phyloP scores from a whole-genome alignment of 2,329 filamentous ascomycete genomes.

The Immersiporthe knoxdaviesiana region DNA sequence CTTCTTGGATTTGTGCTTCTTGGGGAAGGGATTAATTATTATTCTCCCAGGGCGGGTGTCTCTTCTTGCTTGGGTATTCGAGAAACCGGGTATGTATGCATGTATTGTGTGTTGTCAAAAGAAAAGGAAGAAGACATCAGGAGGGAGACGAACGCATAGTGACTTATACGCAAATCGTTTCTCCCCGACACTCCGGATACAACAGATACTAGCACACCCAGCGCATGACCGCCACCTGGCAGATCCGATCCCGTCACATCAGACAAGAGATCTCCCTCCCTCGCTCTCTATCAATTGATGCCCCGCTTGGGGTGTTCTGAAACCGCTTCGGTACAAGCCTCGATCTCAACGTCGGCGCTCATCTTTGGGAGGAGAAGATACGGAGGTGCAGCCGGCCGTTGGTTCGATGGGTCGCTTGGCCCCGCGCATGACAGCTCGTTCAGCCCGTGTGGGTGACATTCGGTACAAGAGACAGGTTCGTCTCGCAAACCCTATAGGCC shows the following conservation, averaged over 20 bases:
- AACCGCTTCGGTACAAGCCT: not conserved
- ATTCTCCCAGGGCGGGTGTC: not conserved
- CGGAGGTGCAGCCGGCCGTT: not conserved
- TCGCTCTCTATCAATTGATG: not conserved
- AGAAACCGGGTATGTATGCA: not conserved
- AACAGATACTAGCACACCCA: not conserved
- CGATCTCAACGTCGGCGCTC: not conserved
- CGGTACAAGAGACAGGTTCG: not conserved
- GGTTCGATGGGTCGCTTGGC: not conserved
- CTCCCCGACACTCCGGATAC: not conserved
- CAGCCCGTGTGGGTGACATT: slow-evolving; percentile 7
- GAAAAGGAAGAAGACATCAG: not conserved
- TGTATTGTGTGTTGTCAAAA: not conserved
- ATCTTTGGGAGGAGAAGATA: not conserved
- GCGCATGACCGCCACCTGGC: not conserved
- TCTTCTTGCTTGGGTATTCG: not conserved
- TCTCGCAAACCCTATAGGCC: slow-evolving; percentile 3
- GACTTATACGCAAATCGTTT: not conserved
- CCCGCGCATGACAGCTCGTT: not conserved
- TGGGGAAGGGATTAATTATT: too few relatives aligned
- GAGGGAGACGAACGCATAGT: not conserved
- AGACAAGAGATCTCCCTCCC: not conserved
- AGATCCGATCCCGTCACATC: not conserved
- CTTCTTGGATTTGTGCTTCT: not conserved
- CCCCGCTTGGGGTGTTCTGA: not conserved